A percentile compares a stretch with the other conserved stretches of the same genome.
Conservation (phyloP, 768 basidiomycete genomes). For the Heimioporus sp. region DNA sequence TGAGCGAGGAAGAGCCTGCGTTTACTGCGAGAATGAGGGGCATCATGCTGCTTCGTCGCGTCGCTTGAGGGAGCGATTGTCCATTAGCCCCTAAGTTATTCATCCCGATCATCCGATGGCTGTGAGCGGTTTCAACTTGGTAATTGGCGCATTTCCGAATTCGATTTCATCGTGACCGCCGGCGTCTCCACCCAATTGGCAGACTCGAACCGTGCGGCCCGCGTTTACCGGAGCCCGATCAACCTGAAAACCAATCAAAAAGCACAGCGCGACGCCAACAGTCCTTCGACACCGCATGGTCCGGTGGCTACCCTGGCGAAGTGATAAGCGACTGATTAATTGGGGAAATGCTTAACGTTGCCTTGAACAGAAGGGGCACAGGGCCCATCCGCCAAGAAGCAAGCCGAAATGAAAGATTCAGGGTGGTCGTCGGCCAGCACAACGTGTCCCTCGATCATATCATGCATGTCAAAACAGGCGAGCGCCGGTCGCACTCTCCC, state of each 20-base stretch:
- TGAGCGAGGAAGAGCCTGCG: constrained; percentile 84
- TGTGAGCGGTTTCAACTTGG: too few relatives aligned
- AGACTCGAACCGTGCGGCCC: too few relatives aligned
- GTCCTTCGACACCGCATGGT: neutral
- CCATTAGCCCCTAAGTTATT: neutral
- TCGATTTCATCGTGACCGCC: too few relatives aligned
- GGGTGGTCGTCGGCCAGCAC: constrained; percentile 19
- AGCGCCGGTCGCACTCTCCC: neutral
- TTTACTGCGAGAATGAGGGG: constrained; percentile 67
- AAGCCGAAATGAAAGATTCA: constrained; percentile 30
- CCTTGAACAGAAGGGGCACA: constrained; percentile 11
- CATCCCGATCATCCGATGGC: too few relatives aligned
- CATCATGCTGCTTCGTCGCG: constrained; percentile 7
- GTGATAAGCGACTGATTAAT: constrained; percentile 9
- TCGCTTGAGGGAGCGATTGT: neutral
- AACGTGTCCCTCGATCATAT: neutral
- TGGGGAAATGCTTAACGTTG: constrained; percentile 8
- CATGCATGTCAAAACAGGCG: constrained; percentile 4
- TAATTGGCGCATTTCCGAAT: too few relatives aligned
- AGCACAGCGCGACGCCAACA: neutral
- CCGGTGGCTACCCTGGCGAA: neutral
- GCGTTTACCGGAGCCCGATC: constrained; percentile 3
- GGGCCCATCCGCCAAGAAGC: constrained; percentile 12
- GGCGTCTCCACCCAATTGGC: too few relatives aligned
- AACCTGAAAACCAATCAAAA: neutral